Base-by-base conservation (phyloP, 768 basidiomycete genomes). In the Trichaptum fuscoviolaceum region DNA sequence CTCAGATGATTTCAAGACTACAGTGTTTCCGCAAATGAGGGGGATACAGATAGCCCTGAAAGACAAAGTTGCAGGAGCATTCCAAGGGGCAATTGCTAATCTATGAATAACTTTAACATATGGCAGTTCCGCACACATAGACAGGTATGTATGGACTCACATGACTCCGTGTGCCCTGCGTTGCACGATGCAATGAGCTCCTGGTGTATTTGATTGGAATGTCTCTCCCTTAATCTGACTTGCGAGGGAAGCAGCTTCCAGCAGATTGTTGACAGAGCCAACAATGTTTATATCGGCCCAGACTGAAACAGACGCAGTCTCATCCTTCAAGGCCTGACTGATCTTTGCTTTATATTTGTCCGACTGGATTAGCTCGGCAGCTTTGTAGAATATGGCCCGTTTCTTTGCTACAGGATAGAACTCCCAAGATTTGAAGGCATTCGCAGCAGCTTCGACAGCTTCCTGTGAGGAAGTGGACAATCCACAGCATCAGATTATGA, bases 51-150 rank as follows among this genome's bases (percentile, higher is more conserved):
- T 72, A 0, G 84, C 81, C 20, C 83, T 75, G 18, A 86, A 64
- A 0, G 82, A 76, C 17, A 88, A 75, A 1, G 72, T 69, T 8
- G 82, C 68, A 0, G 86, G 83, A 1, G 81, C 82, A 69, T 87
- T 87, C 86, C 85, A 87, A 0, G 86, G 85, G 1, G 81, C 77
- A 1, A 86, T 83, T 3, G 81, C 80, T 64, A 85, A 78, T 24
- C 85, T 86, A 67, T 27, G 63, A 25, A 59, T 27, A 64, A 57
- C 35, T 17, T 10, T 8, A 30, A 20, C 25, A 5, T 10, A 0
- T 58, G 9, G n/a, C n/a, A 30, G n/a, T 24, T 63, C n/a, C 30
- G 34, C 8, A 15, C 7, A 57, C 12, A 2, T 35, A 42, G 24
- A 52, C 25, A 24, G 12, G 26, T 52, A 67, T 35, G 23, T 7